Evolutionary conservation across 2,329 filamentous ascomycete genomes (phyloP).

Genomic region (Madurella mycetomatis): DNA sequence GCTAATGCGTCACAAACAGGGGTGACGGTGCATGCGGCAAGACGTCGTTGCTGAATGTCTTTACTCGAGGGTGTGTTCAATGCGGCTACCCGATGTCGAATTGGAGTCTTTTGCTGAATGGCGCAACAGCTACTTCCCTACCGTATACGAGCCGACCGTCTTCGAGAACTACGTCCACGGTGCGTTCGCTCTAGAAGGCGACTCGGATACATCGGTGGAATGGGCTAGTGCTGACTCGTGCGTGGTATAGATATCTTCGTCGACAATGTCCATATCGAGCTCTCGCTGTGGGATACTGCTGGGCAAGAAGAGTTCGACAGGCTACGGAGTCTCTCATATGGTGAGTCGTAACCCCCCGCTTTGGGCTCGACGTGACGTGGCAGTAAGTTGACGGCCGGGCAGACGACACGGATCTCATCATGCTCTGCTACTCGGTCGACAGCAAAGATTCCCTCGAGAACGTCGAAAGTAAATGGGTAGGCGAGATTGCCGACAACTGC

Average conservation of each 20-base stretch:
- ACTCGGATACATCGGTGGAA: neutral
- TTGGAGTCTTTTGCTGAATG: conserved; percentile 3
- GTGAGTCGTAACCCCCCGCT: conserved; percentile 36
- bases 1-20: conserved; percentile 41
- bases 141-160: conserved; percentile 96
- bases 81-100: neutral
- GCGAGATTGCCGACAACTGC: conserved; percentile 97
- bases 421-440: conserved; percentile 98
- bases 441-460: conserved; percentile 96
- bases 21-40: conserved; percentile 96
- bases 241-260: conserved; percentile 80
- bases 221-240: conserved; percentile 7
- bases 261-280: conserved; percentile 92
- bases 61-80: conserved; percentile 79
- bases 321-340: conserved; percentile 90
- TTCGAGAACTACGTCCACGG: conserved; percentile 99
- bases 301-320: conserved; percentile 99
- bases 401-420: conserved; percentile 92
- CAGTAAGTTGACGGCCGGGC: conserved; percentile 12
- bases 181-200: conserved; percentile 40
- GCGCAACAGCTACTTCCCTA: conserved; percentile 79
- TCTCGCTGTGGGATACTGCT: conserved; percentile 97
- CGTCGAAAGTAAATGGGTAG: conserved; percentile 97
- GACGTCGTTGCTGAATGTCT: conserved; percentile 95
- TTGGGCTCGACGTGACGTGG: conserved; percentile 3